A percentile compares a stretch with the other conserved stretches of the same genome.
These are phyloP conservation scores for Trypanosoma grayi DNA, from an alignment of 208 protist species.

Conservation along the genomic window DNA sequence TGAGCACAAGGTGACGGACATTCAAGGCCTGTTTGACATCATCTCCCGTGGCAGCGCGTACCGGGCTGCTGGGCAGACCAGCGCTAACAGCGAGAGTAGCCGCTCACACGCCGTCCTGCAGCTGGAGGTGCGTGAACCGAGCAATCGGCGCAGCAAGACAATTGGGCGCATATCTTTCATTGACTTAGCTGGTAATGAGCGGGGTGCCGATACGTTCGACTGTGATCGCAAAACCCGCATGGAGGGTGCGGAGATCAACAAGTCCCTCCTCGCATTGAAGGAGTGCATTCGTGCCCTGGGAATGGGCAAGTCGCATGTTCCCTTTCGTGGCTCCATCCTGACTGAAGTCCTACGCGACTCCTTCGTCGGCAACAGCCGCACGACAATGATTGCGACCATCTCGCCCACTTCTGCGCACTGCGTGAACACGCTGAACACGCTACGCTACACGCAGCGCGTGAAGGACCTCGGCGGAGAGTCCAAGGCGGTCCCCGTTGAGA, in stretches of 20 bases:
- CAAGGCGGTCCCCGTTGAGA: conserved; percentile 15
- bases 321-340: conserved; percentile 97
- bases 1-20: conserved; percentile 81
- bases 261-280: conserved; percentile 98
- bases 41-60: conserved; percentile 88
- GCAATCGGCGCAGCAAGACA: conserved; percentile 43
- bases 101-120: conserved; percentile 92
- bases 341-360: conserved; percentile 96
- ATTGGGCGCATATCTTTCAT: conserved; percentile 98
- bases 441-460: conserved; percentile 97
- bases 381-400: conserved; percentile 97
- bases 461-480: conserved; percentile 84
- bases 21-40: conserved; percentile 89
- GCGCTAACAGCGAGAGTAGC: conserved; percentile 90
- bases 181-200: conserved; percentile 98
- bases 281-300: conserved; percentile 98
- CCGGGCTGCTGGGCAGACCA: conserved; percentile 89
- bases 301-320: conserved; percentile 94
- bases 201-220: conserved; percentile 95
- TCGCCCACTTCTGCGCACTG: conserved; percentile 83
- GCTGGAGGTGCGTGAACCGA: conserved; percentile 67
- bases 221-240: conserved; percentile 95
- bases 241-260: conserved; percentile 99
- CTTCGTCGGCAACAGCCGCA: conserved; percentile 96
- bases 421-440: conserved; percentile 98